A percentile compares a stretch with the other conserved stretches of the same genome.
phyloP scores from a whole-genome alignment of 306 rosid species.

The Trifolium fragiferum region DNA sequence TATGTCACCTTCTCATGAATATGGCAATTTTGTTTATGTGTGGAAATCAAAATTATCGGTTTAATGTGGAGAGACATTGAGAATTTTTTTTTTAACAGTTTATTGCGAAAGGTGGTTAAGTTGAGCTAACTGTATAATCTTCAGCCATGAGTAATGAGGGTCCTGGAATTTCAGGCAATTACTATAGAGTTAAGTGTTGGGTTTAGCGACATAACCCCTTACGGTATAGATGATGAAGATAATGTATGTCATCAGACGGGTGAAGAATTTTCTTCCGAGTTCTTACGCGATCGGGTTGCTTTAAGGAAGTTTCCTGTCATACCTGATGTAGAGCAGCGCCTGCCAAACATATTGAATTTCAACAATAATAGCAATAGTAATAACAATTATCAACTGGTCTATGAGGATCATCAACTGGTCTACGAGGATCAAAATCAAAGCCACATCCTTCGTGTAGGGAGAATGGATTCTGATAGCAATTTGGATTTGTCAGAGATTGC shows the following conservation, averaged over 20 bases:
- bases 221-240: constrained; percentile 42
- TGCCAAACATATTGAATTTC: constrained; percentile 50
- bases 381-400: too few species aligned
- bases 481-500: constrained; percentile 56
- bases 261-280: constrained; percentile 85
- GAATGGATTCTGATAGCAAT: constrained; percentile 54
- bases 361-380: constrained; percentile 31
- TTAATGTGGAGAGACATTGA: constrained; percentile 22
- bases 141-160: constrained; percentile 72
- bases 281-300: constrained; percentile 70
- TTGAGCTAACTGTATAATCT: constrained; percentile 42
- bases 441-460: constrained; percentile 47
- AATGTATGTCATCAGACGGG: constrained; percentile 78
- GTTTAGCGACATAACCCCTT: constrained; percentile 38
- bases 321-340: constrained; percentile 51
- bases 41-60: too few species aligned
- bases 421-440: constrained; percentile 61
- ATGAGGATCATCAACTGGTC: constrained; percentile 40
- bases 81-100: constrained; percentile 24
- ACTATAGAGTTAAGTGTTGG: constrained; percentile 47
- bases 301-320: constrained; percentile 57
- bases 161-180: constrained; percentile 50
- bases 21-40: too few species aligned
- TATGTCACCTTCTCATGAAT: constrained; percentile 30
- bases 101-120: constrained; percentile 38